phyloP scores from a whole-genome alignment of 164 flowering plant genomes.

The grape (Vitis vinifera) region DNA sequence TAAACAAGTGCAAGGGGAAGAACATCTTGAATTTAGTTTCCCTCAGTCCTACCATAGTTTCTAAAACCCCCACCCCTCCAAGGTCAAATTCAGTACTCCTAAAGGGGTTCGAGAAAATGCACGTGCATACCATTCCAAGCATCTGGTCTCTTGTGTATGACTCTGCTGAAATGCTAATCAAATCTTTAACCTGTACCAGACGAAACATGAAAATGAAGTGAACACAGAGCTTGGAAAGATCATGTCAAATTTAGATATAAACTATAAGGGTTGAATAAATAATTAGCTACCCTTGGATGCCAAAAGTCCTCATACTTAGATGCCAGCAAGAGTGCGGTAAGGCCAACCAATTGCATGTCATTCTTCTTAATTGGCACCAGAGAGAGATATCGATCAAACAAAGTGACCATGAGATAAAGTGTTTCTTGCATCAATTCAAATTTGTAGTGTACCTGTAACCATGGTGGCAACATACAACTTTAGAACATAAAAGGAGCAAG shows the following conservation, averaged over 20 bases:
- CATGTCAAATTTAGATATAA: not conserved
- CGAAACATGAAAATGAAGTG: slow-evolving; percentile 7
- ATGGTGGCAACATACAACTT: slow-evolving; percentile 1
- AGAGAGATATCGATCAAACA: slow-evolving; percentile 79
- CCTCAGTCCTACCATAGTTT: too few species aligned
- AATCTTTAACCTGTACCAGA: slow-evolving; percentile 58
- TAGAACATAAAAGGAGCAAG: slow-evolving; percentile 1
- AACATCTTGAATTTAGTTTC: too few species aligned
- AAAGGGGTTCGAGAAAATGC: not conserved
- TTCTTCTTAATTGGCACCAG: slow-evolving; percentile 49
- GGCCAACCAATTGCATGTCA: slow-evolving; percentile 90
- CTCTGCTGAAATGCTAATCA: slow-evolving; percentile 74
- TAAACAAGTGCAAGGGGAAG: too few species aligned
- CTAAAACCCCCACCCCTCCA: too few species aligned
- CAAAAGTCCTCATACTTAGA: slow-evolving; percentile 95
- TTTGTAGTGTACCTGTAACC: slow-evolving; percentile 72
- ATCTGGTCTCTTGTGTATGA: slow-evolving; percentile 70
- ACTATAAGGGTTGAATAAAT: too few species aligned
- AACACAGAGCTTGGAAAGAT: slow-evolving; percentile 3
- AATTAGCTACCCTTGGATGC: slow-evolving; percentile 75
- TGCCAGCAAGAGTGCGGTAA: slow-evolving; percentile 79
- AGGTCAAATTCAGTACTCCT: not conserved
- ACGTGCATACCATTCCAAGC: slow-evolving; percentile 67
- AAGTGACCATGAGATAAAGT: slow-evolving; percentile 68
- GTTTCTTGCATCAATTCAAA: slow-evolving; percentile 93